phyloP scores from a whole-genome alignment of 139 green algal genomes.

The Coelastrella sp. region DNA sequence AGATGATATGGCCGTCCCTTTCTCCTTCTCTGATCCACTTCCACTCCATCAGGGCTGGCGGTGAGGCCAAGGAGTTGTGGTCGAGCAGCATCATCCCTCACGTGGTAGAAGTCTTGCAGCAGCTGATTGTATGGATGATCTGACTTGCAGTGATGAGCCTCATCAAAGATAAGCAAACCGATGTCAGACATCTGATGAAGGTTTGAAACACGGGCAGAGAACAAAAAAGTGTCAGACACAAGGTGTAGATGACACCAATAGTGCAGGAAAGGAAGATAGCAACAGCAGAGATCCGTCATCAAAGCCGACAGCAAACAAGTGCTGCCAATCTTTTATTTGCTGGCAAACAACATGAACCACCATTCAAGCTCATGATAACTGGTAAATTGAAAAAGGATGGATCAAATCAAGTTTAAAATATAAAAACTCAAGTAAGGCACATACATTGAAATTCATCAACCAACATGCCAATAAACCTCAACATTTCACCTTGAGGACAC shows the following conservation, averaged over 20 bases:
- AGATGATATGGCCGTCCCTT: constrained; percentile 6
- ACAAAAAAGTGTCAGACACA: background rate
- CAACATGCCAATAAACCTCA: background rate
- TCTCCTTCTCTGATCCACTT: background rate
- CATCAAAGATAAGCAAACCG: constrained; percentile 61
- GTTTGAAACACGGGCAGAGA: too few relatives aligned
- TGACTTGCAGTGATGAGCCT: constrained; percentile 62
- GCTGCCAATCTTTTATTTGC: too few relatives aligned
- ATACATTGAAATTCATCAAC: background rate
- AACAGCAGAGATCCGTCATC: too few relatives aligned
- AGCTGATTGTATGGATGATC: constrained; percentile 56
- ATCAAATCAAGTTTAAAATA: too few relatives aligned
- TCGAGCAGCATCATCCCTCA: background rate
- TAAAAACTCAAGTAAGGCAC: too few relatives aligned
- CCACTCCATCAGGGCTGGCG: constrained; percentile 38
- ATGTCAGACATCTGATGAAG: constrained; percentile 59
- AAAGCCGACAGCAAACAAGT: too few relatives aligned
- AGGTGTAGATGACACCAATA: background rate
- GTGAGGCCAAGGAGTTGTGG: constrained; percentile 41
- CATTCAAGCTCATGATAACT: too few relatives aligned
- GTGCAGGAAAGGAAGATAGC: background rate
- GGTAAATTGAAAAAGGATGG: too few relatives aligned
- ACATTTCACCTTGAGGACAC: constrained; percentile 5
- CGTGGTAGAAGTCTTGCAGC: constrained; percentile 46
- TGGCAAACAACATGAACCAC: too few relatives aligned